Base-by-base conservation (phyloP, 2,329 filamentous ascomycete genomes). In the Neodidymelliopsis sp. region DNA sequence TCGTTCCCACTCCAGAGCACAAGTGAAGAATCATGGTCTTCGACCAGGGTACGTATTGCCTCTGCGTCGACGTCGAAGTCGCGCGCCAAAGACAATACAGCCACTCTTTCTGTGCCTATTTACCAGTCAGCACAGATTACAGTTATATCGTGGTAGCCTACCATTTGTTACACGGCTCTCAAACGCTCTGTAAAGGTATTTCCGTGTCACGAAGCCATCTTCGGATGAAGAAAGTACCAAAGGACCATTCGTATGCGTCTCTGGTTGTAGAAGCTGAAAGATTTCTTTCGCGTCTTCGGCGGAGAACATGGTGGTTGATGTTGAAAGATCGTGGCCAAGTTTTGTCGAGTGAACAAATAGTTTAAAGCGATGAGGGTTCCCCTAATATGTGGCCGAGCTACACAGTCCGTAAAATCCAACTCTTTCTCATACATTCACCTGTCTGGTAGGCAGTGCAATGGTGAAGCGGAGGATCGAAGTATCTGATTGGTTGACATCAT, bases 271-370 rank as follows among this genome's bases (percentile, higher is more conserved):
- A 10, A 61, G 38, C 11, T 53, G 42, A 19, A 61, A 60, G 3
- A 72, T 50, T 13, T 68, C 59, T 25, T 55, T 63, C 8, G 68
- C 55, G 45, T 73, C 70, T 20, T 66, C 61, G n/a, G 47, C 40
- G 7, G 69, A 67, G 38, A 73, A 73, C 68, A 72, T 72, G 29
- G 27, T 56, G 49, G 22, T n/a, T 9, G 4, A 7, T 20, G 30
- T 13, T 12, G 8, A 34, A 34, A 3, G 27, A 19, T 25, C 16
- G 23, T 16, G 6, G 22, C 16, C n/a, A 15, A 30, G n/a, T 16
- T 16, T 15, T 12, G 11, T 29, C 23, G 28, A 16, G 15, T 4
- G 6, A n/a, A n/a, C n/a, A n/a, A n/a, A n/a, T n/a, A n/a, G n/a
- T n/a, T n/a, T n/a, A n/a, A n/a, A n/a, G n/a, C n/a, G n/a, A n/a